These are phyloP conservation scores for Picea glauca DNA, from an alignment of 75 land plant genomes.

Conservation along the genomic window DNA sequence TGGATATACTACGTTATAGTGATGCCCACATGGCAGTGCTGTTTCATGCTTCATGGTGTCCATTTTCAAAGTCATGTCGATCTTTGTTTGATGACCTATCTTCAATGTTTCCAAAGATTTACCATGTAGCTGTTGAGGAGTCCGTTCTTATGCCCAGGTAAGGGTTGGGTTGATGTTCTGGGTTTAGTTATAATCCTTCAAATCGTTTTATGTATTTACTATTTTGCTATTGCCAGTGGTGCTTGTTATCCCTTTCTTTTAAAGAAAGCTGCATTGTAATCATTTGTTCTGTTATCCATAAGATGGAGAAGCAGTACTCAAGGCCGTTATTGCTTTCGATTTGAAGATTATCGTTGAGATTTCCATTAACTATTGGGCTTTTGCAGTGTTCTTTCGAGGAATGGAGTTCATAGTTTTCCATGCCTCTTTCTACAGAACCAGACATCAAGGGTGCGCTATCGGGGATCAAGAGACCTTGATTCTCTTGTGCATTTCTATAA, in stretches of 20 bases:
- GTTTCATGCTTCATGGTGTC: slow-evolving; percentile 97
- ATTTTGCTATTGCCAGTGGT: too few species aligned
- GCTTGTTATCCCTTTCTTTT: too few species aligned
- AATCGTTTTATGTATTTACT: too few species aligned
- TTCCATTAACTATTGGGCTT: background rate
- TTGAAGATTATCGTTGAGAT: too few species aligned
- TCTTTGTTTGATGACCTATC: slow-evolving; percentile 62
- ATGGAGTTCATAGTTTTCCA: slow-evolving; percentile 97
- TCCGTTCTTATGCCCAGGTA: slow-evolving; percentile 84
- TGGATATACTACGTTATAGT: slow-evolving; percentile 45
- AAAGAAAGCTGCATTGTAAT: too few species aligned
- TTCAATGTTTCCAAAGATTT: slow-evolving; percentile 60
- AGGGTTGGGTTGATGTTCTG: background rate
- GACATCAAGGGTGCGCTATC: slow-evolving; percentile 75
- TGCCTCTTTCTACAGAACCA: slow-evolving; percentile 70
- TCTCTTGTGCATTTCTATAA: slow-evolving; percentile 65
- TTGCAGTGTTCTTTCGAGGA: slow-evolving; percentile 79
- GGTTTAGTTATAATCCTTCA: too few species aligned
- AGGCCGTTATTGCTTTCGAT: too few species aligned
- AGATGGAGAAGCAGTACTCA: too few species aligned
- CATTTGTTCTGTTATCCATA: too few species aligned
- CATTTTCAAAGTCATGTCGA: slow-evolving; percentile 62
- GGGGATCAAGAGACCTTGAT: slow-evolving; percentile 59
- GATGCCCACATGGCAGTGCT: slow-evolving; percentile 57
- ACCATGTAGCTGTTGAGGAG: slow-evolving; percentile 91